Base-by-base conservation (phyloP, 768 basidiomycete genomes). In the Auriscalpium vulgare region DNA sequence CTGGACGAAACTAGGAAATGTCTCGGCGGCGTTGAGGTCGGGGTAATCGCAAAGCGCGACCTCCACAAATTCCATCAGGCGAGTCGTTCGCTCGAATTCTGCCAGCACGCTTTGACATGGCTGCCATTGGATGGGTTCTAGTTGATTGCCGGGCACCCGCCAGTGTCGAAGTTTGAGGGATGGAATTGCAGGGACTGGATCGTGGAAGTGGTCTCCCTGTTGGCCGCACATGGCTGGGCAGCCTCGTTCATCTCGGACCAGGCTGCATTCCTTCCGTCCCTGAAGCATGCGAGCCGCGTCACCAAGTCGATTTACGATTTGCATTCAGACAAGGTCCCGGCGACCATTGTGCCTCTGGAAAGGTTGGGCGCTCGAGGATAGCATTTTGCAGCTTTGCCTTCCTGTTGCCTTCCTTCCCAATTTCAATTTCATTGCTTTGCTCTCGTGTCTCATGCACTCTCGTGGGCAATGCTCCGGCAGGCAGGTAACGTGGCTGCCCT, bases 171-270 rank as follows among this genome's bases (percentile, higher is more conserved):
- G 21, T 47, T 35, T 35, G 4, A 4, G 4, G 54, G 45, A 8
- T 59, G 58, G 53, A 59, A 56, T 46, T 56, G 44, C 38, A 43
- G 58, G 11, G 50, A 56, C 40, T 59, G 58, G 58, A 49, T 59
- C 10, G 52, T 51, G 54, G 58, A 59, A 36, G 21, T 43, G 16
- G 34, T 59, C 11, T 19, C 16, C 1, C 23, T 56, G 9, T 40
- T 59, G 37, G 29, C 34, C 13, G 54, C 35, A 11, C 21, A 44
- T 14, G 53, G 53, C 16, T 58, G 57, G 57, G 50, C 55, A 16
- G 8, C 10, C 13, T 11, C 13, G 3, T 10, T 10, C 46, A 43
- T 58, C 16, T 4, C 34, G n/a, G 19, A 5, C 8, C 47, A 48
- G 17, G 47, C n/a, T n/a, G 23, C 47, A 13, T 29, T 48, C 13